Conservation (phyloP, 2,329 filamentous ascomycete genomes). For the Aspergillus costaricaensis region DNA sequence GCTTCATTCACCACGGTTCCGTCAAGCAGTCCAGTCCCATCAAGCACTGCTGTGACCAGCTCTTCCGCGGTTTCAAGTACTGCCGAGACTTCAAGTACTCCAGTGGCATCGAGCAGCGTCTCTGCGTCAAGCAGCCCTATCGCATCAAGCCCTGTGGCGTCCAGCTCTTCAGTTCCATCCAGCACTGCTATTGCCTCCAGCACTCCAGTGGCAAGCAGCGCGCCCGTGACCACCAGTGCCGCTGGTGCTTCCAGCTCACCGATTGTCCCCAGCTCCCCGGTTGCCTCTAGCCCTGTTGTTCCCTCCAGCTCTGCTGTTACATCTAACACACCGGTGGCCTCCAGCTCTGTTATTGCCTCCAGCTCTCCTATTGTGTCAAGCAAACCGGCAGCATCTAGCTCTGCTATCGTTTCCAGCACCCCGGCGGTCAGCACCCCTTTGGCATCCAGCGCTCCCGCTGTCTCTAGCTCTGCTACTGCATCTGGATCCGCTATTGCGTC, state of each 20-base stretch:
- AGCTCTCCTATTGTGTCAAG: background rate
- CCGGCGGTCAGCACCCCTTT: background rate
- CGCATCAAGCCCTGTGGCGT: background rate
- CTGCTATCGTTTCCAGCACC: too few species aligned
- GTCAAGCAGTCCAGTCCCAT: background rate
- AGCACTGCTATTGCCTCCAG: background rate
- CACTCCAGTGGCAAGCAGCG: slow-evolving; percentile 3
- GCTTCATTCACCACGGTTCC: background rate
- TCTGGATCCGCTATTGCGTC: background rate
- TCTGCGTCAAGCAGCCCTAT: background rate
- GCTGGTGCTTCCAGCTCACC: too few species aligned
- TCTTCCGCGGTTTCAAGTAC: background rate
- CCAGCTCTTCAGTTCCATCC: background rate
- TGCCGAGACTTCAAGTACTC: too few species aligned
- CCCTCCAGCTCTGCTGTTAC: too few species aligned
- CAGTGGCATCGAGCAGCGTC: too few species aligned
- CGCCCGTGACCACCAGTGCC: slow-evolving; percentile 1
- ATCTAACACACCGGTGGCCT: too few species aligned
- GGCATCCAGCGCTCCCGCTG: too few species aligned
- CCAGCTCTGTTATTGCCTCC: slow-evolving; percentile 6
- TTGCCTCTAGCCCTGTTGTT: too few species aligned
- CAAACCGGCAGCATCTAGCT: too few species aligned
- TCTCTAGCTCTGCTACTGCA: too few species aligned
- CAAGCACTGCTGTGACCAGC: slow-evolving; percentile 8
- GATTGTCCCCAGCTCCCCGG: too few species aligned